Base-by-base conservation (phyloP, 1,139 yeast genomes). In the Nakaseomyces sp. region DNA sequence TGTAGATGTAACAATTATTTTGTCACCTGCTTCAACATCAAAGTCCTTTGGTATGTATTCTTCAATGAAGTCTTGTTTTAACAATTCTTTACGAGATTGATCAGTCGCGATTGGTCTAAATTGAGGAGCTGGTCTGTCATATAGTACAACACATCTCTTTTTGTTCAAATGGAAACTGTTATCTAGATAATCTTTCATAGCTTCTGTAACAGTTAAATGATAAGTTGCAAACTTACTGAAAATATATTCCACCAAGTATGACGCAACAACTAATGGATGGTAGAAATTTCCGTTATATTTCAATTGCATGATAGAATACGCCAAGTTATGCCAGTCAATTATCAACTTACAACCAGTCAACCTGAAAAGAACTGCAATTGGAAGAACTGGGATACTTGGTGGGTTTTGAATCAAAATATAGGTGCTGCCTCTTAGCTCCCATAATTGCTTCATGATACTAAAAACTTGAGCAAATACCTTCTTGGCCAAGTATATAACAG, bases 271-370 rank as follows among this genome's bases (percentile, higher is more conserved):
- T 47, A 86, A 61, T 0, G 81, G 79, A 56, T 86, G 88, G 41
- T 58, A 62, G 42, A 64, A 52, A 13, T 62, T 69, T 31, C 49
- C 57, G 12, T 70, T 55, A 55, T 77, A 77, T 51, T 79, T 78
- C 54, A 91, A 63, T 45, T 83, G 81, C 49, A 93, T 67, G 25
- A 93, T 86, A 1, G 95, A 76, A 64, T 78, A 91, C 43, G 95
- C 95, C 54, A 93, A 70, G 61, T 93, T 93, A 63, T 93, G 99
- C 98, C 98, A 93, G 64, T 93, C 99, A 45, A 93, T 77, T 16
- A 91, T 73, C 31, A 91, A 66, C 54, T 74, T 76, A 5, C 77
- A 68, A 8, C 82, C 77, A 41, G 81, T 74, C 52, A 77, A 67
- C 46, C 76, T 74, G 58, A 75, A 79, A 1, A 81, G 37, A 4